A percentile compares a stretch with the other conserved stretches of the same genome.
These are phyloP conservation scores for Pichia manshurica DNA, from an alignment of 805 yeast genomes.

Conservation along the genomic window DNA sequence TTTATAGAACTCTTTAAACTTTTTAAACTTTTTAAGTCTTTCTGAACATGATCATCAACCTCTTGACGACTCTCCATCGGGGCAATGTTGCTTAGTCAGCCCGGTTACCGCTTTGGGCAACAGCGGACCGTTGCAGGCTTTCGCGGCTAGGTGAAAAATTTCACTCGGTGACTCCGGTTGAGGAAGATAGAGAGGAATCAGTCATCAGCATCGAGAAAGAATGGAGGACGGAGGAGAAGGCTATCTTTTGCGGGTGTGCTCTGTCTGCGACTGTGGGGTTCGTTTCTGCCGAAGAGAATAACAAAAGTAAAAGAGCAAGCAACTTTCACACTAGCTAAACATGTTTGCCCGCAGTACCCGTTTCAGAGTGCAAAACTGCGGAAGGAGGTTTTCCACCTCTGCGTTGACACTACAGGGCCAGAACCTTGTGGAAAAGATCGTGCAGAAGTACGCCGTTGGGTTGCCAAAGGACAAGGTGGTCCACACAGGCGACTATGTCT, in stretches of 20 bases:
- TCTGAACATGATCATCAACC: no score
- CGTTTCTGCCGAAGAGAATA: no score
- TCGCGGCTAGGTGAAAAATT: neutral
- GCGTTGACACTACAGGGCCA: constrained; percentile 45
- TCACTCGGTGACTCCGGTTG: constrained; percentile 2
- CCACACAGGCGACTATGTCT: constrained; percentile 87
- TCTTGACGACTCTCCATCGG: no score
- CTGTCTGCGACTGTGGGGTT: no score
- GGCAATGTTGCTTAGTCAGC: no score
- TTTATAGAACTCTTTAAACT: neutral
- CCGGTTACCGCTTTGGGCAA: no score
- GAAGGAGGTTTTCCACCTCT: constrained; percentile 19
- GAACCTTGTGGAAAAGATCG: constrained; percentile 92
- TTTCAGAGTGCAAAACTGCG: neutral
- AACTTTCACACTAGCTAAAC: no score
- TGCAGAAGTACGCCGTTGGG: constrained; percentile 88
- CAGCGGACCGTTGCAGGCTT: no score
- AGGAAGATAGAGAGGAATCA: neutral
- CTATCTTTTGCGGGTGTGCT: no score
- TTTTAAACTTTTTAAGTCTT: no score
- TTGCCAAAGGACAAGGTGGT: constrained; percentile 70
- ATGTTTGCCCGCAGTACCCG: constrained; percentile 9
- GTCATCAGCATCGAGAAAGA: neutral
- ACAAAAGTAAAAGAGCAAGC: neutral
- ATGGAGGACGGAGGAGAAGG: no score